Percentiles rank a stretch among this genome's conserved stretches.
phyloP scores from a whole-genome alignment of 2,329 filamentous ascomycete genomes.

The Epichloe sp. region DNA sequence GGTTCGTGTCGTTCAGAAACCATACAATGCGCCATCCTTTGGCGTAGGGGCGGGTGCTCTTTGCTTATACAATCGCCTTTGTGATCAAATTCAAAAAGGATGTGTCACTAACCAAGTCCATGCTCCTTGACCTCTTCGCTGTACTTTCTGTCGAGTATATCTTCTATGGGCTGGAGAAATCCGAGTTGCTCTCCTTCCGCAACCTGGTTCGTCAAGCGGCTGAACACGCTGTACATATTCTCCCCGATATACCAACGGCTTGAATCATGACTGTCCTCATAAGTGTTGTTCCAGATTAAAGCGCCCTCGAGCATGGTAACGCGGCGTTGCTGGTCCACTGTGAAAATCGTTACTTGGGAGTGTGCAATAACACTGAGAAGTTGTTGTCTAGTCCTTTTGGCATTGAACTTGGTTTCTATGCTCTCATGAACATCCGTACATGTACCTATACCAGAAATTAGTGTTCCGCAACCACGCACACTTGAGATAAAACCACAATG shows the following conservation, averaged over 20 bases:
- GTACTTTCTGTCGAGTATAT: constrained; percentile 48
- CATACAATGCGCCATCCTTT: too few relatives aligned
- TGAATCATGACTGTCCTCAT: constrained; percentile 25
- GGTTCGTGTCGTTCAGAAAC: neutral
- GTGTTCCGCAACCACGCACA: neutral
- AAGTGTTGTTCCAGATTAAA: constrained; percentile 38
- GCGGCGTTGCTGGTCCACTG: constrained; percentile 47
- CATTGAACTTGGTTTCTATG: constrained; percentile 53
- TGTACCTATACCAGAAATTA: constrained; percentile 30
- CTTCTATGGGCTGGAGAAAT: constrained; percentile 46
- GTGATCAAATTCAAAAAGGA: neutral
- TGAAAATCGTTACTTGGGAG: constrained; percentile 64
- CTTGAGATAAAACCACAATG: neutral
- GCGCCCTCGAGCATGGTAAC: constrained; percentile 61
- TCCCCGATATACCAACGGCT: constrained; percentile 42
- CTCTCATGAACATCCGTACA: constrained; percentile 70
- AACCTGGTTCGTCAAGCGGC: constrained; percentile 29
- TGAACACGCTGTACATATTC: constrained; percentile 53
- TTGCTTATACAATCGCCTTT: neutral
- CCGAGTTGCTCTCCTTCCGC: constrained; percentile 29
- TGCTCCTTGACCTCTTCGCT: constrained; percentile 53
- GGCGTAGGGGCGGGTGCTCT: neutral
- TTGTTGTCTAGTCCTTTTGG: constrained; percentile 55
- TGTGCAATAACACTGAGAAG: constrained; percentile 61
- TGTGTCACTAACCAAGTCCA: constrained; percentile 30